Conservation (phyloP, 805 yeast genomes). For the Metschnikowia shivogae region DNA sequence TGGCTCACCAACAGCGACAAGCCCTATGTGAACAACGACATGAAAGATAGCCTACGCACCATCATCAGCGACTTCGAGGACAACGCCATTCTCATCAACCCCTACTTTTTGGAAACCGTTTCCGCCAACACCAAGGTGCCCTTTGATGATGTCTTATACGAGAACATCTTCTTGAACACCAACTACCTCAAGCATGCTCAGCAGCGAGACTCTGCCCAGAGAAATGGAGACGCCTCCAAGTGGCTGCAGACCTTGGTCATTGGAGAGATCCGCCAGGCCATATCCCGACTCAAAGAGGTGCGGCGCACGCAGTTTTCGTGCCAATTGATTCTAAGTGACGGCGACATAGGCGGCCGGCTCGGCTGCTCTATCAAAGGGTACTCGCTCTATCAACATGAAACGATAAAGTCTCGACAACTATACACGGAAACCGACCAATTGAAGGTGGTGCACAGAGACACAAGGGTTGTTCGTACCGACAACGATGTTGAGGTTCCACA, state of each 20-base stretch:
- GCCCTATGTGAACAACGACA: conserved; percentile 49
- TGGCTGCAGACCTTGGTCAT: conserved; percentile 13
- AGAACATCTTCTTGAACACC: conserved; percentile 54
- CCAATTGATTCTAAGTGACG: conserved; percentile 53
- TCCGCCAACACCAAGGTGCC: conserved; percentile 20
- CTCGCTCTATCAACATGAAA: conserved; percentile 54
- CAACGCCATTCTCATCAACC: conserved; percentile 50
- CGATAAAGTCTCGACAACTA: conserved; percentile 45
- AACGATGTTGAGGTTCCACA: conserved; percentile 17
- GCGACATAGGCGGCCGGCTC: conserved; percentile 34
- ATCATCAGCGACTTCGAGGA: conserved; percentile 59
- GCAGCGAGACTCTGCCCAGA: conserved; percentile 13
- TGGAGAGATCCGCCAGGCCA: conserved; percentile 40
- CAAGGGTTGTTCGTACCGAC: conserved; percentile 8
- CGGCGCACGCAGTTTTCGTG: conserved; percentile 60
- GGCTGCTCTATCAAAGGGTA: conserved; percentile 71
- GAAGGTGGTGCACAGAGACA: conserved; percentile 42
- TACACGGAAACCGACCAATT: conserved; percentile 51
- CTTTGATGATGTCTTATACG: conserved; percentile 43
- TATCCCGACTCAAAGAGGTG: conserved; percentile 57
- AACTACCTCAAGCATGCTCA: conserved; percentile 24
- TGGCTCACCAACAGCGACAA: conserved; percentile 72
- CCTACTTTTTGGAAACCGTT: conserved; percentile 48
- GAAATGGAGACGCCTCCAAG: conserved; percentile 4
- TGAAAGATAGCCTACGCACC: conserved; percentile 48